Base-by-base conservation (phyloP, 257 asterid species). In the Striga asiatica region DNA sequence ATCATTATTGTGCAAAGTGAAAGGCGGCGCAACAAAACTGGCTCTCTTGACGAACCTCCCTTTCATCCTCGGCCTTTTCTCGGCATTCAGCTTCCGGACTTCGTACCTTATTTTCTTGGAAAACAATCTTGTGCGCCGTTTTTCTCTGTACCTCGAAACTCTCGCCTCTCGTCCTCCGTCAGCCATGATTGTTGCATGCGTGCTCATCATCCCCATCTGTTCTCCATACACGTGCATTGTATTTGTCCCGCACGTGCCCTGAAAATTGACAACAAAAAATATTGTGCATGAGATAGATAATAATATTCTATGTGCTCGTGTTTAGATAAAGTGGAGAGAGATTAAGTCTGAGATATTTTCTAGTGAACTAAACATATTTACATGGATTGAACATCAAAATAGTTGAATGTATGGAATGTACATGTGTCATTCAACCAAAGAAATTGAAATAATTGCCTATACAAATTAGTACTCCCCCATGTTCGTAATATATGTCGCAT, bases 21-120 rank as follows among this genome's bases (percentile, higher is more conserved):
- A 65, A 11, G 80, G 63, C 1, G 69, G 35, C 35, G 75, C 64
- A 38, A 68, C 77, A 18, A 81, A 73, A 69, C 73, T 80, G 11
- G 86, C 43, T 51, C 92, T 78, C 75, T 89, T 89, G 2, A 89
- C 93, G 22, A 89, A 89, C 69, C 96, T 86, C 69, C 98, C 98
- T 83, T 89, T 86, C 93, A 89, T 83, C 31, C 96, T 47, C 6
- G 98, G 98, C 81, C 98, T 81, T 73, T 89, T 89, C 66, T 89
- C 96, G 0, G 97, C 97, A 54, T 89, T 89, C 77, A 89, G 27
- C 74, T 89, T 89, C 34, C 97, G 77, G 46, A 89, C 97, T 77
- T 89, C 93, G 69, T 89, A 86, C 71, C 96, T 69, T 22, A 89
- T 85, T 76, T 81, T 89, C 88, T 89, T 89, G 1, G 96, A 81